Evolutionary conservation across 2,329 filamentous ascomycete genomes (phyloP), one percentile per base, ranked within the genome.

Genomic region (Fusarium chlamydosporum): DNA sequence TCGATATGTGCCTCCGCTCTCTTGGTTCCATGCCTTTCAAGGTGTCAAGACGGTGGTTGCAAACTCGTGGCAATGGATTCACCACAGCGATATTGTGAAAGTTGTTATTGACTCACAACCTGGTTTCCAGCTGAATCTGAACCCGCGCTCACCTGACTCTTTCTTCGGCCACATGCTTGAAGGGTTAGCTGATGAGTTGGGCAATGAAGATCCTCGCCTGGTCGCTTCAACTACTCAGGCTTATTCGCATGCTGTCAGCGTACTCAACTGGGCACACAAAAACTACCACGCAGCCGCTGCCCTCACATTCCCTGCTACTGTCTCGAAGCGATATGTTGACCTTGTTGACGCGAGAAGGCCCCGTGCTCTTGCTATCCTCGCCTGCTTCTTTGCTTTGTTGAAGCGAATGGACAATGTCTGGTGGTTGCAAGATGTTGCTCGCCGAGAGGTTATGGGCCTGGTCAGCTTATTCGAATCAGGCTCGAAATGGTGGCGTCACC

Each of bases 351-450:
- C 83, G 55, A 84, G 86, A 59, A 83, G 86, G 13, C 89, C 89
- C 2, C 86, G 89, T 13, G 88, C 89, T 3, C 81, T 91, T 29
- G 84, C 86, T 33, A 88, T 91, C 35, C 82, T 91, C 2, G 89
- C 88, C 8, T 89, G 87, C 75, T 91, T 90, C 76, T 91, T 91
- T 71, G 89, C 88, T 29, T 79, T 91, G 37, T 80, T 92, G 46
- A 89, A 89, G 73, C 84, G 84, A 34, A 81, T 91, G 65, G 86
- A 90, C 63, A 77, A 82, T 16, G 80, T 89, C 16, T 93, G 91
- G 91, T 93, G 91, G 90, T 80, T 92, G 29, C 84, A 88, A 20
- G 89, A 90, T 38, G 89, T 91, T 72, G 86, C 89, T 9, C 84
- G 85, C 16, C 85, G 88, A 56, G 88, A 92, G 71, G 86, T 92